These are phyloP conservation scores for Anthracocystis panici-leucophaei DNA, from an alignment of 1,284 basidiomycete genomes.

Conservation along the genomic window DNA sequence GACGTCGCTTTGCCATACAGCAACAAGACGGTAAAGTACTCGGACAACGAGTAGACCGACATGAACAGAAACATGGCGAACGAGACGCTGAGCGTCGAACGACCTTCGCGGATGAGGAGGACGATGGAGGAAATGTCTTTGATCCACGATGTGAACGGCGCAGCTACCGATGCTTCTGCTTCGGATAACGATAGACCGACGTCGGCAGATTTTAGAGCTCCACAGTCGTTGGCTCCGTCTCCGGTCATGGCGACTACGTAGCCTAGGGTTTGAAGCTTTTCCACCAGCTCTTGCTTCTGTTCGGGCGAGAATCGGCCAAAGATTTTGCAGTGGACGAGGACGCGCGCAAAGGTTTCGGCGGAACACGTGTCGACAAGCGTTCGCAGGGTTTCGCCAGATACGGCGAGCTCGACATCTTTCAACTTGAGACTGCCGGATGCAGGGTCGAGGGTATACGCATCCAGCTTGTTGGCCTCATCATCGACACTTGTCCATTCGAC, in stretches of 20 bases:
- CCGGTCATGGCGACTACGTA: conserved; percentile 47
- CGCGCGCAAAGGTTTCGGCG: conserved; percentile 44
- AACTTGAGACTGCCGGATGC: conserved; percentile 10
- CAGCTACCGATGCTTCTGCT: conserved; percentile 54
- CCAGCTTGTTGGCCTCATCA: conserved; percentile 25
- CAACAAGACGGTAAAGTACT: conserved; percentile 56
- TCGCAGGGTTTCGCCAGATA: conserved; percentile 49
- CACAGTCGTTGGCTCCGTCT: conserved; percentile 58
- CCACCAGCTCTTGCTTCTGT: conserved; percentile 56
- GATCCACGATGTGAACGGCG: conserved; percentile 44
- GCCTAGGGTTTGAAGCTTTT: conserved; percentile 42
- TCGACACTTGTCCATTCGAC: conserved; percentile 53
- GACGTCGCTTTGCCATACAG: conserved; percentile 52
- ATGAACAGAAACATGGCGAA: conserved; percentile 52
- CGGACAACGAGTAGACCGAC: conserved; percentile 45
- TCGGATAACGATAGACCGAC: conserved; percentile 52
- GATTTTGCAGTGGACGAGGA: conserved; percentile 43
- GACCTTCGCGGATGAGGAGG: conserved; percentile 48
- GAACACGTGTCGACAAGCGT: conserved; percentile 30
- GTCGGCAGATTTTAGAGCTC: conserved; percentile 54
- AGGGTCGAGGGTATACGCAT: conserved; percentile 48
- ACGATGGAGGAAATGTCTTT: conserved; percentile 44
- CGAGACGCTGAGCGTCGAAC: conserved; percentile 32
- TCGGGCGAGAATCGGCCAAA: conserved; percentile 57
- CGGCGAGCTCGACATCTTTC: conserved; percentile 43